Evolutionary conservation across 2,329 filamentous ascomycete genomes (phyloP).

Genomic region (Colletotrichum euphorbiae): DNA sequence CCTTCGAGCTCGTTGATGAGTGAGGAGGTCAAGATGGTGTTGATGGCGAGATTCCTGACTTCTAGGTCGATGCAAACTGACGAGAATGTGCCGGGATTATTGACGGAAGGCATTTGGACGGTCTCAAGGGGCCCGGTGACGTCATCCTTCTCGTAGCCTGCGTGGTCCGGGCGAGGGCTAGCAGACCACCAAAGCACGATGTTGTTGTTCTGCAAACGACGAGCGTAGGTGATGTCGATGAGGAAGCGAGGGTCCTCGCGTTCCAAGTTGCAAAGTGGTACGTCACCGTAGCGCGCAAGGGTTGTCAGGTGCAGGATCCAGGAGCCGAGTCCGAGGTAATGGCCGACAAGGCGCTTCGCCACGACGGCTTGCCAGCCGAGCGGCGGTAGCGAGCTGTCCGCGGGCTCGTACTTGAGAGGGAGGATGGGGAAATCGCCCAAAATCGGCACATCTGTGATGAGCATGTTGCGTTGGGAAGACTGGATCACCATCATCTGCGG

Average conservation of each 20-base stretch:
- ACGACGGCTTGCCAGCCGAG: conserved; percentile 94
- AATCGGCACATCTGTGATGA: conserved; percentile 87
- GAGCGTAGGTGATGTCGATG: conserved; percentile 95
- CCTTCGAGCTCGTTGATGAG: conserved; percentile 97
- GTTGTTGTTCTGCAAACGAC: conserved; percentile 88
- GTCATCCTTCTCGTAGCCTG: conserved; percentile 94
- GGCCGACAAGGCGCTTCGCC: conserved; percentile 84
- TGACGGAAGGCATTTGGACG: conserved; percentile 92
- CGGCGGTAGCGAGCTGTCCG: conserved; percentile 88
- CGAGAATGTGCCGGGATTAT: conserved; percentile 92
- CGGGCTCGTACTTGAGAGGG: conserved; percentile 81
- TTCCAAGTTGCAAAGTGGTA: conserved; percentile 95
- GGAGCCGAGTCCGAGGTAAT: conserved; percentile 91
- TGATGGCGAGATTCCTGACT: conserved; percentile 94
- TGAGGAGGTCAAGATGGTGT: conserved; percentile 95
- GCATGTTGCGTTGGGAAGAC: conserved; percentile 83
- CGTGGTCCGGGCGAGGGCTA: conserved; percentile 89
- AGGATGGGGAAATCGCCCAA: conserved; percentile 88
- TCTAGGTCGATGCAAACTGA: conserved; percentile 97
- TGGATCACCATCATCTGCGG: conserved; percentile 90
- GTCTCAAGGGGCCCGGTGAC: conserved; percentile 84
- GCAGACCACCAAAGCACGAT: conserved; percentile 98
- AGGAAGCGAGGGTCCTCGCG: conserved; percentile 93
- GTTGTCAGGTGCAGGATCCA: conserved; percentile 92
- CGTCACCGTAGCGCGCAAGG: conserved; percentile 90